phyloP scores from a whole-genome alignment of 805 yeast genomes.

The Sugiyamaella mastotermitis region DNA sequence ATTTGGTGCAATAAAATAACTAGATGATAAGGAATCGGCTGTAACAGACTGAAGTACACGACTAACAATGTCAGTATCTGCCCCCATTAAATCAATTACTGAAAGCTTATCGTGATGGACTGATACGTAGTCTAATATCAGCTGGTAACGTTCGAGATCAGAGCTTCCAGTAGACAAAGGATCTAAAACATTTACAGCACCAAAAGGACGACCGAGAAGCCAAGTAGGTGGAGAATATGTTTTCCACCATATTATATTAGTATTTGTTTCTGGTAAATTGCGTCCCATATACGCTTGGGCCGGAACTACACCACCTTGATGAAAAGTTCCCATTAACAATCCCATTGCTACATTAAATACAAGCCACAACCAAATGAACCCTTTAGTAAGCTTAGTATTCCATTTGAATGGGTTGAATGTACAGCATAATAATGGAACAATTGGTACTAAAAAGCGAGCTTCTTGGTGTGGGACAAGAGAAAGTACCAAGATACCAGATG shows the following conservation, averaged over 20 bases:
- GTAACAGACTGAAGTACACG: conserved; percentile 17
- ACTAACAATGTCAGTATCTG: conserved; percentile 27
- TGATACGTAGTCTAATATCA: conserved; percentile 12
- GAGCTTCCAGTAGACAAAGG: conserved; percentile 11
- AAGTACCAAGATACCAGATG: conserved; percentile 56
- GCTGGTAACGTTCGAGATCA: conserved; percentile 12
- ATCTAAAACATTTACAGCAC: conserved; percentile 22
- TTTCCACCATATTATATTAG: conserved; percentile 75
- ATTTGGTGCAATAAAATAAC: conserved; percentile 36
- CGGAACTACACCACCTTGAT: conserved; percentile 86
- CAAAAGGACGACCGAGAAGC: conserved; percentile 43
- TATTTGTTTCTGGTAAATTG: conserved; percentile 20
- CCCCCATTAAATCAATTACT: conserved; percentile 48
- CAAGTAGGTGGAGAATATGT: conserved; percentile 92
- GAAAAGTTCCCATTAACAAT: conserved; percentile 68
- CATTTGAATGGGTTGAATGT: conserved; percentile 36
- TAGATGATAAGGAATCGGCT: conserved; percentile 9
- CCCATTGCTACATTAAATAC: conserved; percentile 56
- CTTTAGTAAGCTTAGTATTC: conserved; percentile 18
- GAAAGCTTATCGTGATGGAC: not conserved
- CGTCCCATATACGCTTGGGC: conserved; percentile 37
- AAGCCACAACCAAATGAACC: conserved; percentile 43
- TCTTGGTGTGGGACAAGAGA: conserved; percentile 90
- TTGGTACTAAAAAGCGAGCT: conserved; percentile 75
- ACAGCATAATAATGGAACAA: conserved; percentile 62